Evolutionary conservation across 1,139 yeast species (phyloP).

Genomic region (Yueomyces sp.): DNA sequence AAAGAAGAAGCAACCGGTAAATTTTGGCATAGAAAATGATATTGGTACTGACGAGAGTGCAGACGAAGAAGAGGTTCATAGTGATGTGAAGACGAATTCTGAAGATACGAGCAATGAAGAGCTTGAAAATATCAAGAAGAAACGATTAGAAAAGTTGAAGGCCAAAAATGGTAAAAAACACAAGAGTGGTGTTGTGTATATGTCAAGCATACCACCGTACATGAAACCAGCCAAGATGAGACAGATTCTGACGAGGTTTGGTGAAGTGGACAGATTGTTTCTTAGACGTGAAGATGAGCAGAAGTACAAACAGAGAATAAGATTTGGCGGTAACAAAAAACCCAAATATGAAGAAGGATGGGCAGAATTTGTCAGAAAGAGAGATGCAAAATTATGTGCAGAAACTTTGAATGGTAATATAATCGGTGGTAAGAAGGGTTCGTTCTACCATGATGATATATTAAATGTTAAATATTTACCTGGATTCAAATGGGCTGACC

Average conservation of each 20-base stretch:
- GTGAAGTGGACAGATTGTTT: slow-evolving; percentile 73
- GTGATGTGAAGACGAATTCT: neutral
- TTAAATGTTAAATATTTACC: slow-evolving; percentile 80
- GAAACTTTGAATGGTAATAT: slow-evolving; percentile 76
- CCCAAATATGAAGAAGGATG: slow-evolving; percentile 87
- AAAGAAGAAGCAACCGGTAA: slow-evolving; percentile 4
- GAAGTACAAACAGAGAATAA: slow-evolving; percentile 53
- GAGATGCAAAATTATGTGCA: slow-evolving; percentile 83
- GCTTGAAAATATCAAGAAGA: slow-evolving; percentile 8
- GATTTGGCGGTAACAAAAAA: slow-evolving; percentile 91
- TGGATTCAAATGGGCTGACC: slow-evolving; percentile 89
- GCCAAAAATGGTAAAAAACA: slow-evolving; percentile 44
- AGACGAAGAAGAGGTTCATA: neutral
- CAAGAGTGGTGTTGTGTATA: slow-evolving; percentile 81
- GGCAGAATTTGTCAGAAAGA: slow-evolving; percentile 81
- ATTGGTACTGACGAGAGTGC: slow-evolving; percentile 4
- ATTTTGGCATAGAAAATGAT: slow-evolving; percentile 5
- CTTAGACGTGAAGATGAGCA: slow-evolving; percentile 75
- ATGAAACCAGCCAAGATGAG: slow-evolving; percentile 91
- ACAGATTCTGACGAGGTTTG: slow-evolving; percentile 69
- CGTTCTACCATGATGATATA: slow-evolving; percentile 90
- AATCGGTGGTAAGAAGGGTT: slow-evolving; percentile 84
- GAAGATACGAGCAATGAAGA: neutral
- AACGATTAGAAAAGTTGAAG: slow-evolving; percentile 27
- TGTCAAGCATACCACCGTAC: slow-evolving; percentile 87